Base-by-base conservation (phyloP, 2,329 filamentous ascomycete species). In the Trichoderma asperellum region DNA sequence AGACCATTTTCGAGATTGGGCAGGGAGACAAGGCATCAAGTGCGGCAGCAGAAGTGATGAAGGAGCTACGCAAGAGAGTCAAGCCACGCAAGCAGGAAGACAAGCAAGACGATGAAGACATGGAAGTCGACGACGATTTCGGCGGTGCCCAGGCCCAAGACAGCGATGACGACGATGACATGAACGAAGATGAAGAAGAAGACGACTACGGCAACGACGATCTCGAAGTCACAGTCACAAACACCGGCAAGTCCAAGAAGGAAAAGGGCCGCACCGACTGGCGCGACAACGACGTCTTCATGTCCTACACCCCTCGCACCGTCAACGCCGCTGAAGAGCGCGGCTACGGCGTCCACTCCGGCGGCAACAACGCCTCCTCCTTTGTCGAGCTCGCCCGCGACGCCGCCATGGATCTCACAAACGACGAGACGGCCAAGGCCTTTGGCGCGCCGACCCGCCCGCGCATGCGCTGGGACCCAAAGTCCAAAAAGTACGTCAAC, bases 1-100 rank as follows among this genome's bases (percentile, higher is more conserved):
- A 99, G 80, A 98, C 95, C 0, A 93, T 99, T n/a, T 99, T 99
- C 74, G 96, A 99, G 79, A 90, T 97, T 72, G 92, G 92, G 7
- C 89, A 91, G 73, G 87, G 90, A 71, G 91, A 89, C 49, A 91
- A 92, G 73, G 85, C 83, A 2, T 84, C 83, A 47, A 69, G 59
- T 27, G 89, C 91, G 76, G 90, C 91, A 7, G 91, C 90, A 2
- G 91, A 93, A 71, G 84, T 95, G 37, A 93, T 96, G 88, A 89
- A 89, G 74, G 86, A 89, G 59, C 86, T 91, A 76, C 87, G 91
- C 75, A 87, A 87, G 77, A 90, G 86, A 78, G 93, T 91, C 70
- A 90, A 86, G 66, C 89, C 85, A 57, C 88, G 82, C 77, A 76
- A 75, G 68, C 71, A 75, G 47, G 74, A 82, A 77, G 86, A 79